phyloP scores from a whole-genome alignment of 73 alveolate genomes.

The Paramecium biaurelia region DNA sequence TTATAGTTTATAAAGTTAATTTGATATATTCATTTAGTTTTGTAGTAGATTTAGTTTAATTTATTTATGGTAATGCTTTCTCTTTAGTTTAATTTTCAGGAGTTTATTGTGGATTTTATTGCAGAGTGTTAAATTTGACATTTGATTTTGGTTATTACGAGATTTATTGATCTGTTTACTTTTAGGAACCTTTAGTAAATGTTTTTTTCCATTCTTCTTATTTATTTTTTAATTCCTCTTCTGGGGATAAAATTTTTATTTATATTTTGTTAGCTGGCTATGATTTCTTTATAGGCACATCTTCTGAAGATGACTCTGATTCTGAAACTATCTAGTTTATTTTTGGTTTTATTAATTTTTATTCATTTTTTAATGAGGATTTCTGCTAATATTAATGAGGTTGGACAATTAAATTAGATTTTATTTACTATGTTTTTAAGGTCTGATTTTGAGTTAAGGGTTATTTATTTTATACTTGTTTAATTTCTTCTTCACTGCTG shows the following conservation, averaged over 20 bases:
- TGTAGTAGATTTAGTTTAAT: not conserved
- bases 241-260: not conserved
- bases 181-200: not conserved
- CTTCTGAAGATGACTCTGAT: slow-evolving; percentile 26
- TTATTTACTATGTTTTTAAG: not conserved
- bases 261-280: not conserved
- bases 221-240: not conserved
- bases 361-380: not conserved
- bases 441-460: not conserved
- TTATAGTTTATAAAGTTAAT: not conserved
- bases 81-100: not conserved
- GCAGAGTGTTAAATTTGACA: not conserved
- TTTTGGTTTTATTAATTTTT: not conserved
- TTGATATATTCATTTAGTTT: not conserved
- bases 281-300: not conserved
- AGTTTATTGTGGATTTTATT: not conserved
- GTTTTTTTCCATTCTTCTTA: slow-evolving; percentile 32
- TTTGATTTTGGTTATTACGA: not conserved
- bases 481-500: not conserved
- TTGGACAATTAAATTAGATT: not conserved
- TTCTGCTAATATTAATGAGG: not conserved
- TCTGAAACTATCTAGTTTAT: not conserved
- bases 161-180: not conserved
- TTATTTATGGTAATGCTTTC: not conserved
- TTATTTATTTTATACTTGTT: not conserved